Evolutionary conservation across 768 basidiomycete species (phyloP).

Genomic region (Rhodotorula paludigena): DNA sequence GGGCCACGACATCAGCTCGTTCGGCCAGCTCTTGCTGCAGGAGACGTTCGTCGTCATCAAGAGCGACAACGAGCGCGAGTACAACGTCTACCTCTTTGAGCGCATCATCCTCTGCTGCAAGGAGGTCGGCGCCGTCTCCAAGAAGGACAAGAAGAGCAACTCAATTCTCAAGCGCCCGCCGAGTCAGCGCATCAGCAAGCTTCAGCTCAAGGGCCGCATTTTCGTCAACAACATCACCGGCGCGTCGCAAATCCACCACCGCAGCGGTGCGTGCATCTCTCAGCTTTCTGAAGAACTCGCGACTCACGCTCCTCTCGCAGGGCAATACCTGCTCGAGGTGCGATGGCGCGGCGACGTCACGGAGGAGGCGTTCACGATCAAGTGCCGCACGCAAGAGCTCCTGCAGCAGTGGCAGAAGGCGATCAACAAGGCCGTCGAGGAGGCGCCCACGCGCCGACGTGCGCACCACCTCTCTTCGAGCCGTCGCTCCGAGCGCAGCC

Average conservation of each 20-base stretch:
- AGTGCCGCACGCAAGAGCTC: conserved; percentile 86
- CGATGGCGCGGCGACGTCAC: conserved; percentile 94
- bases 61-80: conserved; percentile 91
- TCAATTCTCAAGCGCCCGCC: conserved; percentile 82
- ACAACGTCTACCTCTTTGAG: conserved; percentile 97
- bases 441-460: conserved; percentile 32
- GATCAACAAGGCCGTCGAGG: conserved; percentile 79
- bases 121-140: conserved; percentile 64
- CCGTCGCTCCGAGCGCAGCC: conserved; percentile 32
- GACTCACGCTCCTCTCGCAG: conserved; percentile 42
- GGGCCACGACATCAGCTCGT: conserved; percentile 89
- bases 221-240: conserved; percentile 93
- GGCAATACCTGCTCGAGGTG: conserved; percentile 73
- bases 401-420: conserved; percentile 85
- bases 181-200: conserved; percentile 48
- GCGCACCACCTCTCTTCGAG: conserved; percentile 31
- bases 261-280: conserved; percentile 54
- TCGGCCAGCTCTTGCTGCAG: conserved; percentile 88
- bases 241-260: conserved; percentile 61
- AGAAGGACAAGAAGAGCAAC: conserved; percentile 74
- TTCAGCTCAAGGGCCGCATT: conserved; percentile 90
- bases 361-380: conserved; percentile 86
- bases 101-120: conserved; percentile 99
- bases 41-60: conserved; percentile 95
- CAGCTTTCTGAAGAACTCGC: conserved; percentile 20